Conservation (phyloP, 2,329 filamentous ascomycete genomes). For the Cladosporium austrohemisphaericum region DNA sequence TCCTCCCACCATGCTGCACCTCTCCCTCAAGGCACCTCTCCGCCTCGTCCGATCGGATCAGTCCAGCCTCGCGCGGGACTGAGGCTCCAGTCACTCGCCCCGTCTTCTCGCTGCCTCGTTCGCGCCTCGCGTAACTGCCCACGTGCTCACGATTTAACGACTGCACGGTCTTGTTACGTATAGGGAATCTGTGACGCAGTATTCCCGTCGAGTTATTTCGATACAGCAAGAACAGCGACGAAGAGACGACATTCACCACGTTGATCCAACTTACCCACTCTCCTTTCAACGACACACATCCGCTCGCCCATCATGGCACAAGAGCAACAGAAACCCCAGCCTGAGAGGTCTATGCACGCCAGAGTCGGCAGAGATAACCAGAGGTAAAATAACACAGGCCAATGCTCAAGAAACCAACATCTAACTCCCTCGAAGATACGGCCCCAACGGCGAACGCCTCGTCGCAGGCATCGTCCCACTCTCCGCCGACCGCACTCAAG, state of each 20-base stretch:
- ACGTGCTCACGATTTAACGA: conserved; percentile 18
- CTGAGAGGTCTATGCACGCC: conserved; percentile 56
- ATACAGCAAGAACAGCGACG: too few species aligned
- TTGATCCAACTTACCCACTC: conserved; percentile 19
- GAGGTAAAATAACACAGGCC: conserved; percentile 40
- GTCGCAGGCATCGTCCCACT: conserved; percentile 93
- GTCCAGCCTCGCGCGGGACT: conserved; percentile 50
- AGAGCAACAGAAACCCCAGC: conserved; percentile 26
- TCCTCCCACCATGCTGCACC: conserved; percentile 19
- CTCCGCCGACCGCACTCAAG: conserved; percentile 77
- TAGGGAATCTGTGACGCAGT: not conserved
- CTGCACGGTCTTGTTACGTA: conserved; percentile 3
- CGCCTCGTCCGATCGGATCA: conserved; percentile 43
- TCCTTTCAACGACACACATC: conserved; percentile 17
- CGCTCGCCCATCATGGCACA: conserved; percentile 40
- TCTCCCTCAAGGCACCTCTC: conserved; percentile 29
- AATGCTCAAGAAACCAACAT: not conserved
- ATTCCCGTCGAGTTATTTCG: too few species aligned
- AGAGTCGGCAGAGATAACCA: conserved; percentile 75
- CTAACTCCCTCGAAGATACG: conserved; percentile 62
- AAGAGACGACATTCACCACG: conserved; percentile 16
- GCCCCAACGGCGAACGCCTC: conserved; percentile 83
- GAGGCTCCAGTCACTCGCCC: conserved; percentile 29
- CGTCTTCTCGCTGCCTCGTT: conserved; percentile 19
- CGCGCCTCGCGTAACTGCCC: conserved; percentile 16